phyloP scores from a whole-genome alignment of 192 early-diverging fungal genomes.

The Coemansia sp. region DNA sequence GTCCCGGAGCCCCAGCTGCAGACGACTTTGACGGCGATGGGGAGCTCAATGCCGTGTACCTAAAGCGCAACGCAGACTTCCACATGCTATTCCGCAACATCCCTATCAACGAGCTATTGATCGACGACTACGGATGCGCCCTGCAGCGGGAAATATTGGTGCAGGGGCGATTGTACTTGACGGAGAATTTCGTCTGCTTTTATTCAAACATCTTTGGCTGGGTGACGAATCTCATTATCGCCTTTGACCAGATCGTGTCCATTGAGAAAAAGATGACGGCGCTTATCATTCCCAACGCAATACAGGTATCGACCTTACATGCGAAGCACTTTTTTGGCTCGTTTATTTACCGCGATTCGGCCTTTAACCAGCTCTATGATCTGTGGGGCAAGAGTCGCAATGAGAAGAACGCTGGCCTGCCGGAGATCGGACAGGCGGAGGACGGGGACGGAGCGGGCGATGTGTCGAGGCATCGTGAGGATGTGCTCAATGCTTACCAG shows the following conservation, averaged over 20 bases:
- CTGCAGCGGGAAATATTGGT: slow-evolving; percentile 87
- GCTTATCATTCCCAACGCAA: slow-evolving; percentile 85
- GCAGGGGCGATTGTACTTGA: slow-evolving; percentile 83
- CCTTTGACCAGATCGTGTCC: slow-evolving; percentile 72
- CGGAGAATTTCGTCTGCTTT: slow-evolving; percentile 78
- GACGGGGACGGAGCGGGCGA: slow-evolving; percentile 37
- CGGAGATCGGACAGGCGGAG: slow-evolving; percentile 47
- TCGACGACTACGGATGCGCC: slow-evolving; percentile 77
- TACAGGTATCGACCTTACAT: slow-evolving; percentile 72
- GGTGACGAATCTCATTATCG: slow-evolving; percentile 75
- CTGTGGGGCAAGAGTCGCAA: slow-evolving; percentile 57
- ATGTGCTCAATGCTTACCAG: slow-evolving; percentile 45
- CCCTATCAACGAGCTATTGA: slow-evolving; percentile 55
- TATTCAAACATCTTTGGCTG: slow-evolving; percentile 91
- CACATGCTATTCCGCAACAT: slow-evolving; percentile 56
- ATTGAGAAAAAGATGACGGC: slow-evolving; percentile 87
- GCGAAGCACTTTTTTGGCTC: slow-evolving; percentile 82
- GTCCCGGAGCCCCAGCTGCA: not conserved
- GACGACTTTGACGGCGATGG: slow-evolving; percentile 35
- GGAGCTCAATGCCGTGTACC: slow-evolving; percentile 53
- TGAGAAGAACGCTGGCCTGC: slow-evolving; percentile 40
- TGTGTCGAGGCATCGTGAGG: slow-evolving; percentile 31
- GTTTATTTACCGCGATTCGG: slow-evolving; percentile 80
- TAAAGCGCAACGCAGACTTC: slow-evolving; percentile 57
- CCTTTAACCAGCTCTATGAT: slow-evolving; percentile 69